phyloP scores from a whole-genome alignment of 75 land plant species.

The Chamaecyparis obtusa region DNA sequence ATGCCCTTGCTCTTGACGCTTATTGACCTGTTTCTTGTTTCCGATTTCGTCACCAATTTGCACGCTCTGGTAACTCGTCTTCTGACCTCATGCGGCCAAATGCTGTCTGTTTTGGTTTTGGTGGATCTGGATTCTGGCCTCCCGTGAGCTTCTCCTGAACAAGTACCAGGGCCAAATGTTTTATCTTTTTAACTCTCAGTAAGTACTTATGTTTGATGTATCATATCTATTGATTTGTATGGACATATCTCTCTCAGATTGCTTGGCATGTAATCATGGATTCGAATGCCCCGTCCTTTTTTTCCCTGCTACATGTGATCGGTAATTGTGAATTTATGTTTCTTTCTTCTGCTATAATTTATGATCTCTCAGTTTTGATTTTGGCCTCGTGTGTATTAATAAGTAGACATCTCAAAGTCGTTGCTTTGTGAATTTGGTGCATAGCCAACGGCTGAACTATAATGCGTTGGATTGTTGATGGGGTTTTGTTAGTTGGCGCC shows the following conservation, averaged over 20 bases:
- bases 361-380: not conserved
- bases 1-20: not conserved
- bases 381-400: not conserved
- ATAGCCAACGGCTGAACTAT: not conserved
- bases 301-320: not conserved
- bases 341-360: not conserved
- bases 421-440: not conserved
- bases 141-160: not conserved
- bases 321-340: not conserved
- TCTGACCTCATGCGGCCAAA: not conserved
- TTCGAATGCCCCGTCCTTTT: not conserved
- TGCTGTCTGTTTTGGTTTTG: not conserved
- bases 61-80: not conserved
- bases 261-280: not conserved
- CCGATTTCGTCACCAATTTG: not conserved
- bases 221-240: slow-evolving; percentile 12
- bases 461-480: not conserved
- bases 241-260: slow-evolving; percentile 6
- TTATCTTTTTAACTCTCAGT: not conserved
- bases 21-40: too few species aligned
- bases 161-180: not conserved
- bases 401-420: not conserved
- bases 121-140: not conserved
- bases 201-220: slow-evolving; percentile 11
- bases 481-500: not conserved